These are phyloP conservation scores for Tolypocladium capitatum DNA, from an alignment of 2,329 filamentous ascomycete species.

Conservation along the genomic window DNA sequence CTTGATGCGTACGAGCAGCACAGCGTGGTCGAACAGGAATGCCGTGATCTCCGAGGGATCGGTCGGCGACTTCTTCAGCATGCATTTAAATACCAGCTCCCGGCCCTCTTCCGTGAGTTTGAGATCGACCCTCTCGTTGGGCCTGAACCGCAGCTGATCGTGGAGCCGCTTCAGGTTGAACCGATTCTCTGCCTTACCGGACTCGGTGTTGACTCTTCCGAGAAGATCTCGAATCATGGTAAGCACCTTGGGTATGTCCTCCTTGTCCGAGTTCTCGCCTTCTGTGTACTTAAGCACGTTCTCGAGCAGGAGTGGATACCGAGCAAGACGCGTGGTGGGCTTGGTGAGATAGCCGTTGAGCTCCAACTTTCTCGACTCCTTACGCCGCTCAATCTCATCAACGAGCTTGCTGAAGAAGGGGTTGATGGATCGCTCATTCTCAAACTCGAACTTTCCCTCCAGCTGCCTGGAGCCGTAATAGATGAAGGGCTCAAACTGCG, in stretches of 20 bases:
- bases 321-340: conserved; percentile 84
- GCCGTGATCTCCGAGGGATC: conserved; percentile 84
- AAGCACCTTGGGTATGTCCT: conserved; percentile 84
- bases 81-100: conserved; percentile 87
- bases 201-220: conserved; percentile 82
- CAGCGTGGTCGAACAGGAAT: conserved; percentile 92
- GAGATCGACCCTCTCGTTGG: conserved; percentile 82
- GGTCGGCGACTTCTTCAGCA: conserved; percentile 81
- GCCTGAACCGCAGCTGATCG: conserved; percentile 79
- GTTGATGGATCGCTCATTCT: conserved; percentile 85
- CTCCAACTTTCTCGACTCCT: conserved; percentile 92
- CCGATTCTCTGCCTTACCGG: conserved; percentile 92
- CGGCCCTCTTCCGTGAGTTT: conserved; percentile 89
- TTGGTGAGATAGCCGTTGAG: conserved; percentile 97
- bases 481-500: conserved; percentile 91
- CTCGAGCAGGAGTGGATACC: conserved; percentile 85
- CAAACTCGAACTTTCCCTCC: conserved; percentile 95
- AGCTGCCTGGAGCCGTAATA: conserved; percentile 91
- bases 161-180: conserved; percentile 91
- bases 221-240: conserved; percentile 77
- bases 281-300: conserved; percentile 86
- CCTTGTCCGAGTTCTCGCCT: conserved; percentile 76
- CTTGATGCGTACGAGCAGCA: conserved; percentile 83
- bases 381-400: conserved; percentile 88
- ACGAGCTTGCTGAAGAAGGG: conserved; percentile 79